Base-by-base conservation (phyloP, 495 filamentous ascomycete species). In the Aspergillus mulundensis region DNA sequence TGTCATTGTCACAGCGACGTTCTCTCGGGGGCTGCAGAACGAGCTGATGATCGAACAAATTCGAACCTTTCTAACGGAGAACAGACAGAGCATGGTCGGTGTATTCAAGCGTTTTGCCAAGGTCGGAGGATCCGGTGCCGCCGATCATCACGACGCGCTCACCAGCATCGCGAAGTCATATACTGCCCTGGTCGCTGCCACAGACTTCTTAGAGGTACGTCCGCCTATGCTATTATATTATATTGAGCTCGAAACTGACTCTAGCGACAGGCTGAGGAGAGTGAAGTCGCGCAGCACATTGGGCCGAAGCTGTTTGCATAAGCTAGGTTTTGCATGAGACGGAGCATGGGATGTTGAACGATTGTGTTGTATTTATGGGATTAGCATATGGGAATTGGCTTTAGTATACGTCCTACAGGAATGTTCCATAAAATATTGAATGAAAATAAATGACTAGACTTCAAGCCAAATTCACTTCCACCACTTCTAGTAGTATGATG, bases 51-150 rank as follows among this genome's bases (percentile, higher is more conserved):
- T 93, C 50, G 77, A 86, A 23, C 87, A 91, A 61, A 91, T 84
- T 14, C 80, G 84, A 30, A 67, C 71, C 15, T 97, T 99, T 70
- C 72, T 97, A 50, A 70, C 76, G 19, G 87, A 93, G 58, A 91
- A 95, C 66, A 75, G 94, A 52, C 79, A 82, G 56, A 78, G 88
- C 57, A 87, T 96, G 56, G 83, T 95, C 57, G 86, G 90, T 18
- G 84, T 95, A n/a, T 89, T 97, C 65, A 99, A 99, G 71, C 80
- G 90, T 44, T 87, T 87, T 66, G 90, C 89, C 1, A 87, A 85
- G 38, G 88, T 96, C 56, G 90, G 90, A 2, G 78, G 78, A 15
- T 62, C 66, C 20, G 62, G 66, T 12, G 59, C 65, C 55, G 60
- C 70, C 38, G 72, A 76, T 21, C 69, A 74, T 40, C 69, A 72